These are phyloP conservation scores for Asterophora lycoperdoides DNA, from an alignment of 768 basidiomycete species.

Conservation along the genomic window DNA sequence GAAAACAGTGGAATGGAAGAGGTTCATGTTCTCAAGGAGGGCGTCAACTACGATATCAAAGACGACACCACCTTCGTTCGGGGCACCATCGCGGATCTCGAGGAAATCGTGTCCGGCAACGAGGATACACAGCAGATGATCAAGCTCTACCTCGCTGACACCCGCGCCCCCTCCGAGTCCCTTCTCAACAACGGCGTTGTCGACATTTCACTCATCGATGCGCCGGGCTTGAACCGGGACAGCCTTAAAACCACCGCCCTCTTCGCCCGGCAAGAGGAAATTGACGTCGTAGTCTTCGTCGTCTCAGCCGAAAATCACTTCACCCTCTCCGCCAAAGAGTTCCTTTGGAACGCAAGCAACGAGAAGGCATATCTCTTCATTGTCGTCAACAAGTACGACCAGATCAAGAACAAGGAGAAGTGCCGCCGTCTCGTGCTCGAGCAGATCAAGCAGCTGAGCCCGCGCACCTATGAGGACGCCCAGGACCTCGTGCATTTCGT, in stretches of 20 bases:
- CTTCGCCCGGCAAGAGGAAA: conserved; percentile 95
- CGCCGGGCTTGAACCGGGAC: conserved; percentile 95
- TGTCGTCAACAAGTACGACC: conserved; percentile 97
- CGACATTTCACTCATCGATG: conserved; percentile 97
- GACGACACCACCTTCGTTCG: conserved; percentile 78
- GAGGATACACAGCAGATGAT: conserved; percentile 70
- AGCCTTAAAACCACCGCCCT: conserved; percentile 91
- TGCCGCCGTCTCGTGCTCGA: conserved; percentile 86
- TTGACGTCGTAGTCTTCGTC: conserved; percentile 97
- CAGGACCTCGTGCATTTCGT: conserved; percentile 97
- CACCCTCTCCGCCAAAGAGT: conserved; percentile 92
- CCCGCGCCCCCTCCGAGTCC: conserved; percentile 71
- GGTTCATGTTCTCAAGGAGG: conserved; percentile 76
- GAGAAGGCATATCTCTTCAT: conserved; percentile 99
- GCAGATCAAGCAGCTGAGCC: conserved; percentile 90
- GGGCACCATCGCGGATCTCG: conserved; percentile 63
- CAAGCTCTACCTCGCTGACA: conserved; percentile 87
- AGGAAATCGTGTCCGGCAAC: conserved; percentile 73
- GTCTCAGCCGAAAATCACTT: conserved; percentile 99
- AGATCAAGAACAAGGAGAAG: conserved; percentile 92
- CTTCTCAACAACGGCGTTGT: conserved; percentile 93
- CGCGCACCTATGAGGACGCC: conserved; percentile 87
- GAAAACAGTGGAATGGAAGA: conserved; percentile 81
- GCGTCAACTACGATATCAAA: conserved; percentile 57
- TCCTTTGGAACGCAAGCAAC: conserved; percentile 86